Percentiles rank a stretch among this genome's conserved stretches.
phyloP scores from a whole-genome alignment of 345 rosid species.

The Syzygium aqueum region DNA sequence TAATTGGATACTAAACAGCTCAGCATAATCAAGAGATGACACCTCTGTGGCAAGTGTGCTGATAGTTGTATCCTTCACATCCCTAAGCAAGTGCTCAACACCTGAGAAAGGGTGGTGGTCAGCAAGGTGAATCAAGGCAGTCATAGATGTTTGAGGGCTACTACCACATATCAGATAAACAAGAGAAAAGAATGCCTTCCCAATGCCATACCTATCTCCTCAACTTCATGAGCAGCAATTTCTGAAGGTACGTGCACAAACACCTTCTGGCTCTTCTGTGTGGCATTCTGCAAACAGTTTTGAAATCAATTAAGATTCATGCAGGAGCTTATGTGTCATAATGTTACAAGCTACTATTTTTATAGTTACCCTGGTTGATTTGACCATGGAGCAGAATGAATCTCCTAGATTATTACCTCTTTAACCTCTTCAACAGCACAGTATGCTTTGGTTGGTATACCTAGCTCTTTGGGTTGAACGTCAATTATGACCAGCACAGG shows the following conservation, averaged over 20 bases:
- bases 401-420: constrained; percentile 35
- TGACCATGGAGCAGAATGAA: neutral
- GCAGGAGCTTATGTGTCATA: neutral
- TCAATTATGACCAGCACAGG: constrained; percentile 88
- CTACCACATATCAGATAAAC: neutral
- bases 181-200: neutral
- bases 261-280: constrained; percentile 81
- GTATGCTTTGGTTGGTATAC: constrained; percentile 86
- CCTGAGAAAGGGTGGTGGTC: constrained; percentile 19
- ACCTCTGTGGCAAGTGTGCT: constrained; percentile 89
- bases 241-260: constrained; percentile 76
- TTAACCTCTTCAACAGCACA: constrained; percentile 86
- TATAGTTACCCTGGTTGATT: neutral
- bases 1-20: neutral
- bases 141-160: neutral
- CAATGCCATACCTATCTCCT: constrained; percentile 69
- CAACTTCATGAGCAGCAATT: constrained; percentile 85
- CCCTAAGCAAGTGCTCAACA: constrained; percentile 76
- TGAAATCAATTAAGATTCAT: neutral
- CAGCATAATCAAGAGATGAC: neutral
- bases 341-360: neutral
- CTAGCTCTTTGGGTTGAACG: constrained; percentile 85
- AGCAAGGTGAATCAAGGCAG: neutral
- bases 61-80: constrained; percentile 83
- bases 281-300: constrained; percentile 46